These are phyloP conservation scores for Plasmopara viticola DNA, from an alignment of 352 stramenopile species.

Conservation along the genomic window DNA sequence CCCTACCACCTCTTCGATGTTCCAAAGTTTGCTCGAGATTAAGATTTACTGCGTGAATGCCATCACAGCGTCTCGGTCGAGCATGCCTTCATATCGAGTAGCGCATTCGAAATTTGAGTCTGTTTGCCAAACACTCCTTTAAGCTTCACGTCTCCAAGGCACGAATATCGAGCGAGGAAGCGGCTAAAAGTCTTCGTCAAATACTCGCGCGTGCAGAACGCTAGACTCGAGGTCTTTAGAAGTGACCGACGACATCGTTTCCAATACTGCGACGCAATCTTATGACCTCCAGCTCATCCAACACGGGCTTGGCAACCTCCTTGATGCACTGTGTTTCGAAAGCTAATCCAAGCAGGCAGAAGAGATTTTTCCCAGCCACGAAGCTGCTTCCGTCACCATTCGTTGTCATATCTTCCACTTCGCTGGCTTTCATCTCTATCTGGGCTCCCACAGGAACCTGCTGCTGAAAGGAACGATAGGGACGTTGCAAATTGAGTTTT, in stretches of 20 bases:
- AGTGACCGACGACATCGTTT: constrained; percentile 40
- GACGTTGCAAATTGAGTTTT: constrained; percentile 5
- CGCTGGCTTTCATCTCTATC: constrained; percentile 3
- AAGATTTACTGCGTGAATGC: constrained; percentile 45
- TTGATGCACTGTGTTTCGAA: constrained; percentile 51
- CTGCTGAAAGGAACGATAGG: too few species aligned
- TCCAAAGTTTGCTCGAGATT: not conserved
- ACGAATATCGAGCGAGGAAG: constrained; percentile 37
- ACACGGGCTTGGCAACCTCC: constrained; percentile 62
- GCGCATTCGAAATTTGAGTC: constrained; percentile 30
- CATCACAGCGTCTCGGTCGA: constrained; percentile 32
- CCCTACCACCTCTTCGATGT: not conserved
- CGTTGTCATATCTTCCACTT: not conserved
- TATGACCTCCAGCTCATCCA: constrained; percentile 65
- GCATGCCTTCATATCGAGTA: constrained; percentile 37
- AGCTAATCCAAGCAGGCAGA: constrained; percentile 44
- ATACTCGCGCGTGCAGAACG: constrained; percentile 35
- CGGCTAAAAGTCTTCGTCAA: constrained; percentile 64
- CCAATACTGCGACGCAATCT: constrained; percentile 52
- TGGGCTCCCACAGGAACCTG: too few species aligned
- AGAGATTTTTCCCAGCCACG: constrained; percentile 12
- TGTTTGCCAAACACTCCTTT: constrained; percentile 60
- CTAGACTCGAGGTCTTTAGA: constrained; percentile 45
- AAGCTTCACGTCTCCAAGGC: constrained; percentile 13
- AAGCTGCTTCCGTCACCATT: constrained; percentile 4